phyloP scores from a whole-genome alignment of 768 basidiomycete genomes.

The Chalciporus sphaerocephalus region DNA sequence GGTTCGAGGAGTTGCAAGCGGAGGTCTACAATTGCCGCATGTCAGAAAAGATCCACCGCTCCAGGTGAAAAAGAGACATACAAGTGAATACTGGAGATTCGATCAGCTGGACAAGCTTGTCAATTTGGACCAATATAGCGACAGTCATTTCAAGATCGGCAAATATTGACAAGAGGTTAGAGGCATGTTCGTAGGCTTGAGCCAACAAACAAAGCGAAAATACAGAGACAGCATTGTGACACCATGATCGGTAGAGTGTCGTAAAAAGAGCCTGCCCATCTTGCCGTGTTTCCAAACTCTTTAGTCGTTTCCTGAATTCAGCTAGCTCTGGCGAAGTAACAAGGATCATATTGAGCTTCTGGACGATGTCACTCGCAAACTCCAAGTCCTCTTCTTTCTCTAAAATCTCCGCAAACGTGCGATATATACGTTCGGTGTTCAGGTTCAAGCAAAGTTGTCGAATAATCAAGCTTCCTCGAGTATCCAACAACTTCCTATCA shows the following conservation, averaged over 20 bases:
- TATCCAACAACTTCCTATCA: constrained; percentile 83
- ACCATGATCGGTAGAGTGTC: constrained; percentile 95
- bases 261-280: constrained; percentile 96
- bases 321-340: constrained; percentile 95
- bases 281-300: constrained; percentile 93
- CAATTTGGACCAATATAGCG: constrained; percentile 88
- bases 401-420: constrained; percentile 93
- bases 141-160: constrained; percentile 98
- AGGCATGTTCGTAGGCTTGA: constrained; percentile 98
- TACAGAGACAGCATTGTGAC: constrained; percentile 94
- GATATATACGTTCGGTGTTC: constrained; percentile 92
- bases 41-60: background rate
- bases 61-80: constrained; percentile 37
- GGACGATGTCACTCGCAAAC: constrained; percentile 95
- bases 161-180: constrained; percentile 92
- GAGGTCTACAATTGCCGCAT: constrained; percentile 45
- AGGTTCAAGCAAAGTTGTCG: constrained; percentile 90
- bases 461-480: constrained; percentile 91
- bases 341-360: constrained; percentile 94
- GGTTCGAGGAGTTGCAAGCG: constrained; percentile 95
- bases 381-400: constrained; percentile 99
- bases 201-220: constrained; percentile 95
- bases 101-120: constrained; percentile 95
- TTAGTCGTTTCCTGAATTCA: constrained; percentile 89
- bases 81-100: constrained; percentile 99